Evolutionary conservation across 306 rosid genomes (phyloP).

Genomic region (Cicer judaicum): DNA sequence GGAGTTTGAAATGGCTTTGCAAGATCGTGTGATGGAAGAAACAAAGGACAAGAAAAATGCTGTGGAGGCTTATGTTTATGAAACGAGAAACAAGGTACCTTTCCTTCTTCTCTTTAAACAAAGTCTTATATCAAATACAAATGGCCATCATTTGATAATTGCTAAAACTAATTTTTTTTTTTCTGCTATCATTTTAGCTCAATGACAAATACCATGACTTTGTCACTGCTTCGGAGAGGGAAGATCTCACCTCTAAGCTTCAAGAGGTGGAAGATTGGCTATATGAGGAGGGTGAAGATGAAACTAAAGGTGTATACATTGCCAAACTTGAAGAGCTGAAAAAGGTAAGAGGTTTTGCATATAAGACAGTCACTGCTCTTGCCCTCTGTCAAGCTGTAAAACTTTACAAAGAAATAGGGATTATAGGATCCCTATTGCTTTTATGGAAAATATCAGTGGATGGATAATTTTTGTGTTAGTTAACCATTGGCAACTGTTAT

Average conservation of each 20-base stretch:
- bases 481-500: slow-evolving; percentile 24
- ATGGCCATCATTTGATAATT: slow-evolving; percentile 2
- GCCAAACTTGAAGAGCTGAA: slow-evolving; percentile 94
- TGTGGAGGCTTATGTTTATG: slow-evolving; percentile 96
- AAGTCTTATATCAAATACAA: slow-evolving; percentile 15
- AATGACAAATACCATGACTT: slow-evolving; percentile 78
- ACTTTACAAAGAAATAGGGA: not conserved
- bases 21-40: slow-evolving; percentile 97
- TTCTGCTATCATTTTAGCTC: slow-evolving; percentile 58
- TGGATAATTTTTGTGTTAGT: not conserved
- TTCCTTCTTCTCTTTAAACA: not conserved
- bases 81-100: slow-evolving; percentile 88
- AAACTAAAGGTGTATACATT: slow-evolving; percentile 88
- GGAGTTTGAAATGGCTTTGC: slow-evolving; percentile 98
- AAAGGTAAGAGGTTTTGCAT: slow-evolving; percentile 54
- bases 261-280: slow-evolving; percentile 95
- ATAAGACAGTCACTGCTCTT: not conserved
- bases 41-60: slow-evolving; percentile 96
- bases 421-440: not conserved
- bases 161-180: slow-evolving; percentile 20
- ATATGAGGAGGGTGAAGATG: slow-evolving; percentile 95
- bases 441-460: not conserved
- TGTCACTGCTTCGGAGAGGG: slow-evolving; percentile 76
- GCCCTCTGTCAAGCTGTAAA: not conserved
- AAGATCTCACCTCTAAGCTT: slow-evolving; percentile 67